Percentiles rank a stretch among this genome's conserved stretches.
Evolutionary conservation across 257 asterid genomes (phyloP).

Genomic region (Solanum infundibuliforme): DNA sequence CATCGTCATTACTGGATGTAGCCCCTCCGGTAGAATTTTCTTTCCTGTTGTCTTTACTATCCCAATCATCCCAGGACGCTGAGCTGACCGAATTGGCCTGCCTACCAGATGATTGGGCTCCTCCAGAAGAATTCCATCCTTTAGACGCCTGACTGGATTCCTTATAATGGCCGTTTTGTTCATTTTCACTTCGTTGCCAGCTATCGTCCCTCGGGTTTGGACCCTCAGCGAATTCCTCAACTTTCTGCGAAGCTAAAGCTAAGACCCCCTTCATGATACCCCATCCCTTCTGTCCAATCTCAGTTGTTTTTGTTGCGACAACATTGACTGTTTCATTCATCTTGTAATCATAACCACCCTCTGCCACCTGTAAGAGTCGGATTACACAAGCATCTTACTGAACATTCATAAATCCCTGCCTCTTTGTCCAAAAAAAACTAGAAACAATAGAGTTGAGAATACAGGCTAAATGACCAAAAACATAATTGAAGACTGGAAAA

Average conservation of each 20-base stretch:
- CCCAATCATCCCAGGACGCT: constrained; percentile 89
- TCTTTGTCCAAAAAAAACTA: background rate
- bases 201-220: constrained; percentile 35
- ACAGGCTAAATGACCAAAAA: background rate
- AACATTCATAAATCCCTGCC: background rate
- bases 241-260: constrained; percentile 92
- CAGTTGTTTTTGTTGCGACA: constrained; percentile 69
- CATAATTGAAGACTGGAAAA: background rate
- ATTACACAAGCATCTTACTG: background rate
- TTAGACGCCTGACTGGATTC: constrained; percentile 36
- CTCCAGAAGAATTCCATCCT: constrained; percentile 44
- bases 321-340: constrained; percentile 78
- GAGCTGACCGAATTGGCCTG: constrained; percentile 27
- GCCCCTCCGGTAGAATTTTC: constrained; percentile 30
- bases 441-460: background rate
- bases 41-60: constrained; percentile 36
- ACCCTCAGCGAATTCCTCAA: constrained; percentile 64
- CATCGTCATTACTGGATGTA: constrained; percentile 37
- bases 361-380: constrained; percentile 46
- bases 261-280: constrained; percentile 83
- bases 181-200: constrained; percentile 52
- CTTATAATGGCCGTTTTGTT: constrained; percentile 38
- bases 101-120: constrained; percentile 24
- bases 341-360: constrained; percentile 79
- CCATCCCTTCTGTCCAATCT: constrained; percentile 88